These are phyloP conservation scores for Seminavis robusta DNA, from an alignment of 108 stramenopile genomes.

Conservation along the genomic window DNA sequence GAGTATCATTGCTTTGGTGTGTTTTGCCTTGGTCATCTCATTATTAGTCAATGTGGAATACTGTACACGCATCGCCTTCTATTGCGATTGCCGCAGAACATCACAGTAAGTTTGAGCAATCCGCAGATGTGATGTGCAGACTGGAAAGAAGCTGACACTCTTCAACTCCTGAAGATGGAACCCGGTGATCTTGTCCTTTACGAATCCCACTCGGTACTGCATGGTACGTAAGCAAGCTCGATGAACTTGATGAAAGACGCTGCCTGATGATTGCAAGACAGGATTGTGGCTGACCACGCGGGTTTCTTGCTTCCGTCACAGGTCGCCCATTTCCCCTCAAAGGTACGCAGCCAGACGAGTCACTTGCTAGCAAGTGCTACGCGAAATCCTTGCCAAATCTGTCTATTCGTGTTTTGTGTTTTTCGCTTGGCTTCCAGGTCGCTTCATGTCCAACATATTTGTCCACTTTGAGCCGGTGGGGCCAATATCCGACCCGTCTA, in stretches of 20 bases:
- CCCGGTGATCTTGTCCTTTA: conserved; percentile 90
- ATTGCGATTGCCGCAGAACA: not conserved
- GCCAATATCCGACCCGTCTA: conserved; percentile 8
- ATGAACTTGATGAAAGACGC: not conserved
- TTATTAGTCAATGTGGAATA: not conserved
- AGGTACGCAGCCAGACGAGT: conserved; percentile 68
- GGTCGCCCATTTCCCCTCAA: conserved; percentile 75
- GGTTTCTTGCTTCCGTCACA: too few relatives aligned
- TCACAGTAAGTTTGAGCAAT: too few relatives aligned
- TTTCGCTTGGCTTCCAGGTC: conserved; percentile 9
- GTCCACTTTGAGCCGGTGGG: conserved; percentile 52
- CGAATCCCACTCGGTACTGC: conserved; percentile 74
- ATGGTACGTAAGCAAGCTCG: conserved; percentile 24
- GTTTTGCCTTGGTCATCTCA: conserved; percentile 55
- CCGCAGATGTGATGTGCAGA: too few relatives aligned
- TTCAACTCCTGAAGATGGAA: conserved; percentile 44
- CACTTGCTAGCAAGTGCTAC: too few relatives aligned
- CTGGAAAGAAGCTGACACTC: too few relatives aligned
- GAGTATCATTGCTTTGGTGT: too few relatives aligned
- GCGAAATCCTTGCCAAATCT: conserved; percentile 13
- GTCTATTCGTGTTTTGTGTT: not conserved
- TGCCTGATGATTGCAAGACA: not conserved
- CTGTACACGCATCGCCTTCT: not conserved
- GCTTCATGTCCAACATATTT: conserved; percentile 61
- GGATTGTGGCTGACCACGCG: conserved; percentile 10